Conservation (phyloP, 2,329 filamentous ascomycete species). For the Tolypocladium capitatum region DNA sequence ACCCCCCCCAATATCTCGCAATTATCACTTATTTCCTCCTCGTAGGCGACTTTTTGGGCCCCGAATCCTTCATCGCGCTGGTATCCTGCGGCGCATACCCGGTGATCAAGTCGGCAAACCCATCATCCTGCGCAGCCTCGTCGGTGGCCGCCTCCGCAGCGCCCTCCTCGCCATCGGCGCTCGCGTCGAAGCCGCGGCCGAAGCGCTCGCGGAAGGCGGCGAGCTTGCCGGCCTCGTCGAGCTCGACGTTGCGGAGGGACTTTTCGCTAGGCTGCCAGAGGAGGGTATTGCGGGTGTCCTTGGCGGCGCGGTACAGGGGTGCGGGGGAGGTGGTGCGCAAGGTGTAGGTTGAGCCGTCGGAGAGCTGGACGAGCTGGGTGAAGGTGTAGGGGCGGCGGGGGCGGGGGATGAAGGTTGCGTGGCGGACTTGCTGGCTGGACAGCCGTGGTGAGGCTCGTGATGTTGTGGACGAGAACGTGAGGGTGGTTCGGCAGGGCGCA, state of each 20-base stretch:
- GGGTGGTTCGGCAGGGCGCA: conserved; percentile 14
- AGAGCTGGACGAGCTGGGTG: conserved; percentile 89
- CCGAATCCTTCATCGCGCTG: conserved; percentile 19
- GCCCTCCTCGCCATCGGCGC: conserved; percentile 16
- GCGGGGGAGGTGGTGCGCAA: conserved; percentile 63
- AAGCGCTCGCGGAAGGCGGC: conserved; percentile 76
- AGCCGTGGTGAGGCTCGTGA: conserved; percentile 1
- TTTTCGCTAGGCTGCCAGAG: conserved; percentile 82
- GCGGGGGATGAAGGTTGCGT: conserved; percentile 74
- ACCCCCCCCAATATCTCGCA: background rate
- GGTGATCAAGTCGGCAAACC: conserved; percentile 37
- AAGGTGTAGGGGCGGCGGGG: conserved; percentile 92
- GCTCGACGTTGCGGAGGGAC: conserved; percentile 75
- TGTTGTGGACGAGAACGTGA: background rate
- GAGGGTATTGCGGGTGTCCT: conserved; percentile 80
- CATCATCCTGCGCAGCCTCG: conserved; percentile 11
- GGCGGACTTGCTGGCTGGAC: conserved; percentile 35
- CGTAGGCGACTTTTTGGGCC: conserved; percentile 29
- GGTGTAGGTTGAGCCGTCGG: conserved; percentile 77
- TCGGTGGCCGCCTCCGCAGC: conserved; percentile 15
- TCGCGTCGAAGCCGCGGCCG: conserved; percentile 68
- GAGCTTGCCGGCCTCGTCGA: conserved; percentile 85
- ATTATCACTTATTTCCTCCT: conserved; percentile 28
- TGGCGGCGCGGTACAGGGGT: conserved; percentile 45
- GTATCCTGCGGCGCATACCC: conserved; percentile 31